These are phyloP conservation scores for Ramularia endophylla DNA, from an alignment of 2,329 filamentous ascomycete genomes.

Conservation along the genomic window DNA sequence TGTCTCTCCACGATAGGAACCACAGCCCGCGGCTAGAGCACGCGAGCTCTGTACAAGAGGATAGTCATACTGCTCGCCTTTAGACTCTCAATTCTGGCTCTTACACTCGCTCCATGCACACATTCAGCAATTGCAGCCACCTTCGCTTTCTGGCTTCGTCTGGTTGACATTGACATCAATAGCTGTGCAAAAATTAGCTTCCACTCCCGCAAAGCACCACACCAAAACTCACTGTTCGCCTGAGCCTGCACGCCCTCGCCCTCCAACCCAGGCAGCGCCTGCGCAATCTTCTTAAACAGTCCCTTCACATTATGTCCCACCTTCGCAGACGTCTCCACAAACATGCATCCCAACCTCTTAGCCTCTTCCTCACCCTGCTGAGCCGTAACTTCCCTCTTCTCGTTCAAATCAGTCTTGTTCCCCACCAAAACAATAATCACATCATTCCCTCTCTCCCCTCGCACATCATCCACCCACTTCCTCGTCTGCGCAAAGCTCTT, in stretches of 20 bases:
- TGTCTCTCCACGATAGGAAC: too few relatives aligned
- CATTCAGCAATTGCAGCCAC: slow-evolving; percentile 34
- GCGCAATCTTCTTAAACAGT: slow-evolving; percentile 95
- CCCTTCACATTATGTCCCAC: slow-evolving; percentile 97
- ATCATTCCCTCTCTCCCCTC: slow-evolving; percentile 93
- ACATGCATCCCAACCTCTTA: slow-evolving; percentile 97
- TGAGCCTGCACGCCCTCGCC: slow-evolving; percentile 73
- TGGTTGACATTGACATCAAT: slow-evolving; percentile 34
- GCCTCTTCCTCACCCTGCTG: slow-evolving; percentile 96
- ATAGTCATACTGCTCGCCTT: too few relatives aligned
- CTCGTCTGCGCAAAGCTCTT: slow-evolving; percentile 98
- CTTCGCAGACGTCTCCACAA: slow-evolving; percentile 98
- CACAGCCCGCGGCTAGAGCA: too few relatives aligned
- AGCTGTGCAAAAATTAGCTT: slow-evolving; percentile 22
- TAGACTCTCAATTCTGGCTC: too few relatives aligned
- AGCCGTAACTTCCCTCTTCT: slow-evolving; percentile 96
- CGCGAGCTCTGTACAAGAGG: too few relatives aligned
- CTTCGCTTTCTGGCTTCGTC: slow-evolving; percentile 32
- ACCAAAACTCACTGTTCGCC: slow-evolving; percentile 63
- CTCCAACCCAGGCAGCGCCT: slow-evolving; percentile 97
- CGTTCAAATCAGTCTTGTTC: slow-evolving; percentile 98
- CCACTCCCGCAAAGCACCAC: background rate
- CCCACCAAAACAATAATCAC: slow-evolving; percentile 98
- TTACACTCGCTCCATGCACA: too few relatives aligned
- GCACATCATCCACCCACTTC: slow-evolving; percentile 99